Evolutionary conservation across 2,329 filamentous ascomycete species (phyloP).

Genomic region (Cytospora leucostoma): DNA sequence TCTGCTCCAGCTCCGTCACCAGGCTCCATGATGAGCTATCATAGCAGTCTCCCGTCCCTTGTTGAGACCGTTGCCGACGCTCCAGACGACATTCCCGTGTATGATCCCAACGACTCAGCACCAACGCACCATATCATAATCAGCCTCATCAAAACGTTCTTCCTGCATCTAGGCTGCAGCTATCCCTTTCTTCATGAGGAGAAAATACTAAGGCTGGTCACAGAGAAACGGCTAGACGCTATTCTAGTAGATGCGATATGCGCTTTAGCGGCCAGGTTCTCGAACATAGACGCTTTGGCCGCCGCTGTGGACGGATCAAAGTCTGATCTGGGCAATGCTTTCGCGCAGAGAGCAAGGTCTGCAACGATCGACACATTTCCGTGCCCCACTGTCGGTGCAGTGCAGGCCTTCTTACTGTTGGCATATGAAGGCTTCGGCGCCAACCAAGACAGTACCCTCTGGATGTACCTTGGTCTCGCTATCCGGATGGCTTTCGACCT

Average conservation of each 20-base stretch:
- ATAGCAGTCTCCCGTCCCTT: slow-evolving; percentile 43
- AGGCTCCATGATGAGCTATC: slow-evolving; percentile 37
- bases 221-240: slow-evolving; percentile 78
- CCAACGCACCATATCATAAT: slow-evolving; percentile 76
- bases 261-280: slow-evolving; percentile 79
- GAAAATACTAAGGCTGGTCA: slow-evolving; percentile 72
- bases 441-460: slow-evolving; percentile 83
- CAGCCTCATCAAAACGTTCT: slow-evolving; percentile 78
- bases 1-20: slow-evolving; percentile 59
- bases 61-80: slow-evolving; percentile 46
- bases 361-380: slow-evolving; percentile 81
- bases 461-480: slow-evolving; percentile 90
- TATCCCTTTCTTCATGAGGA: slow-evolving; percentile 78
- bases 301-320: slow-evolving; percentile 51
- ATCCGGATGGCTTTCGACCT: slow-evolving; percentile 83
- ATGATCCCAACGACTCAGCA: slow-evolving; percentile 70
- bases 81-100: slow-evolving; percentile 65
- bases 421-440: slow-evolving; percentile 89
- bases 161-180: slow-evolving; percentile 78
- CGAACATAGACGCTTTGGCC: slow-evolving; percentile 56
- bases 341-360: slow-evolving; percentile 80
- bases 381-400: slow-evolving; percentile 78
- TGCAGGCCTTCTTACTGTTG: slow-evolving; percentile 80
- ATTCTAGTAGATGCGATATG: slow-evolving; percentile 88
- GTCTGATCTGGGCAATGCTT: slow-evolving; percentile 74